Conservation (phyloP, 768 basidiomycete species). For the Rhizopogon rudus region DNA sequence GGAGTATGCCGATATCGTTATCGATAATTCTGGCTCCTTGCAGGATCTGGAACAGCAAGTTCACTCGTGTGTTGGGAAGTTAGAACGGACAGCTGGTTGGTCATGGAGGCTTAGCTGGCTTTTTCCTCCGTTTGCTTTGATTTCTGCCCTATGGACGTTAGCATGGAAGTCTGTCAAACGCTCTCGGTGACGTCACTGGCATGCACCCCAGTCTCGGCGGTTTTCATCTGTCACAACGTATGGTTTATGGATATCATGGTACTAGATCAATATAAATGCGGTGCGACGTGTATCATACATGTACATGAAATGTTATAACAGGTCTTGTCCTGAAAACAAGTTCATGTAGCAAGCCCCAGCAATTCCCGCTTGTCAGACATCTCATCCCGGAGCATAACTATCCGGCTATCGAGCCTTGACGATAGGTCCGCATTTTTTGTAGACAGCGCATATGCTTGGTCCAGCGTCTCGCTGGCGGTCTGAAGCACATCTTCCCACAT, state of each 20-base stretch:
- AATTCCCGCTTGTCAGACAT: slow-evolving; percentile 56
- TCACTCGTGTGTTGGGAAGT: slow-evolving; percentile 33
- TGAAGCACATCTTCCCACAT: slow-evolving; percentile 48
- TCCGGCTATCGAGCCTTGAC: slow-evolving; percentile 63
- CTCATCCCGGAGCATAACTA: slow-evolving; percentile 68
- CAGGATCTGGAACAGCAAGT: slow-evolving; percentile 55
- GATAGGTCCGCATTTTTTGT: slow-evolving; percentile 57
- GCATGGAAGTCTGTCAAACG: slow-evolving; percentile 23
- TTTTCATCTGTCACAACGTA: not conserved
- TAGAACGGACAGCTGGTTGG: slow-evolving; percentile 48
- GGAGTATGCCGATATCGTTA: slow-evolving; percentile 75
- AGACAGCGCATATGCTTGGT: slow-evolving; percentile 41
- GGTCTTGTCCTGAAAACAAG: not conserved
- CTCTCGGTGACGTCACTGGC: not conserved
- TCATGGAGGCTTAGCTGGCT: slow-evolving; percentile 61
- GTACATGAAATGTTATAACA: not conserved
- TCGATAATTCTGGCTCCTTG: slow-evolving; percentile 84
- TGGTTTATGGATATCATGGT: too few species aligned
- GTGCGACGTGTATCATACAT: not conserved
- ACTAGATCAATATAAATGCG: too few species aligned
- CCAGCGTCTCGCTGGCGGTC: slow-evolving; percentile 45
- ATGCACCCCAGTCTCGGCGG: not conserved
- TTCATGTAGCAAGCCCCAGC: slow-evolving; percentile 20
- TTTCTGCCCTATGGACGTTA: slow-evolving; percentile 40
- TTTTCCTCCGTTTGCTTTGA: slow-evolving; percentile 46